These are phyloP conservation scores for Suhomyces chickasaworum DNA, from an alignment of 1,139 yeast genomes.

Conservation along the genomic window DNA sequence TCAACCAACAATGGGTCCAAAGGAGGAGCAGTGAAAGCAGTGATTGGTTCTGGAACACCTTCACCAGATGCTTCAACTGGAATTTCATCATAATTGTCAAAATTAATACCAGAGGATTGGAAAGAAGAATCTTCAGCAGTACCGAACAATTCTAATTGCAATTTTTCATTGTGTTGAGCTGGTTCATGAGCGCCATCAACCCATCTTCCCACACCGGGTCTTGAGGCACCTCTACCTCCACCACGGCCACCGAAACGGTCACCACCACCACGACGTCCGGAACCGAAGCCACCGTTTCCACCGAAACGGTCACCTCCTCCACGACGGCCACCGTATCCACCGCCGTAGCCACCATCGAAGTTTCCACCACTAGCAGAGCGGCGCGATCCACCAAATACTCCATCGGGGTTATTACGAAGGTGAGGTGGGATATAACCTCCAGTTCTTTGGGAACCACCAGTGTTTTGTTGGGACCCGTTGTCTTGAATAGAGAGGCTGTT, in stretches of 20 bases:
- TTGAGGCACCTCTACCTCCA: conserved; percentile 32
- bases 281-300: conserved; percentile 23
- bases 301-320: conserved; percentile 13
- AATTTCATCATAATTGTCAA: conserved; percentile 96
- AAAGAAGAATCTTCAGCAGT: conserved; percentile 75
- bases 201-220: conserved; percentile 69
- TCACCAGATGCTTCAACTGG: conserved; percentile 98
- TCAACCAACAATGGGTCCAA: conserved; percentile 84
- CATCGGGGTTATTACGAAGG: conserved; percentile 39
- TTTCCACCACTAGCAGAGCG: conserved; percentile 26
- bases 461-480: conserved; percentile 13
- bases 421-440: conserved; percentile 69
- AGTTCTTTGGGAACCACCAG: conserved; percentile 11
- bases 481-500: conserved; percentile 44
- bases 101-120: conserved; percentile 97
- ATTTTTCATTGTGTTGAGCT: conserved; percentile 66
- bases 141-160: conserved; percentile 87
- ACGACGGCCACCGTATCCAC: conserved; percentile 16
- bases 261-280: conserved; percentile 35
- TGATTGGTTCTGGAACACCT: conserved; percentile 90
- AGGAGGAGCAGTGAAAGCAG: conserved; percentile 88
- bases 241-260: conserved; percentile 27
- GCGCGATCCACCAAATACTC: conserved; percentile 18
- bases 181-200: conserved; percentile 89
- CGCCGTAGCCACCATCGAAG: conserved; percentile 23